phyloP scores from a whole-genome alignment of 176 grass and related monocot genomes.

The Bothriochloa decipiens region DNA sequence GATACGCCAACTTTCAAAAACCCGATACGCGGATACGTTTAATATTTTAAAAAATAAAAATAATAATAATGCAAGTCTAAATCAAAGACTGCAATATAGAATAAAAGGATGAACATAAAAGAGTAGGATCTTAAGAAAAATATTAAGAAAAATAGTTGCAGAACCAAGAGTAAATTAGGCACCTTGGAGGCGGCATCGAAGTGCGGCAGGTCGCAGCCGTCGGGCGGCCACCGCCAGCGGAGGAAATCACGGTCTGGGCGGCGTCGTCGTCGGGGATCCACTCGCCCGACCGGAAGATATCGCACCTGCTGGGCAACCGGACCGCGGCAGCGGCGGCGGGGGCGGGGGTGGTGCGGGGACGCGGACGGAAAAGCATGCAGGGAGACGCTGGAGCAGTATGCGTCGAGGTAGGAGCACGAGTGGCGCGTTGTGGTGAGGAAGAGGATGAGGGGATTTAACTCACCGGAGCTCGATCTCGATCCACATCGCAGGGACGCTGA shows the following conservation, averaged over 20 bases:
- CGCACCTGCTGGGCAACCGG: slow-evolving; percentile 35
- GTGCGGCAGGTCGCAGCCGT: slow-evolving; percentile 52
- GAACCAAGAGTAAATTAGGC: background rate
- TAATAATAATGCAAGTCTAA: too few species aligned
- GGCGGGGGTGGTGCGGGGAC: background rate
- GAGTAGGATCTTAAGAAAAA: too few species aligned
- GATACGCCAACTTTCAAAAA: too few species aligned
- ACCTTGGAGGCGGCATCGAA: slow-evolving; percentile 67
- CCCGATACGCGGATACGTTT: too few species aligned
- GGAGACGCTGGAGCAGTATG: background rate
- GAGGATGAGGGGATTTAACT: background rate
- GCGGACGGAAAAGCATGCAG: too few species aligned
- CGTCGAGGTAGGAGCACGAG: background rate
- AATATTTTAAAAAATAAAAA: too few species aligned
- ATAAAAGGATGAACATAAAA: too few species aligned
- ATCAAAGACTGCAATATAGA: too few species aligned
- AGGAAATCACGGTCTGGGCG: slow-evolving; percentile 62
- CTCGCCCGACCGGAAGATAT: slow-evolving; percentile 49
- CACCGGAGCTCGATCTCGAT: too few species aligned
- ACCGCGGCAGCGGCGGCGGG: background rate
- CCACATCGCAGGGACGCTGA: too few species aligned
- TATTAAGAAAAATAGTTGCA: too few species aligned
- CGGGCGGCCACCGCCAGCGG: slow-evolving; percentile 58
- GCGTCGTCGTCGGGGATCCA: slow-evolving; percentile 45
- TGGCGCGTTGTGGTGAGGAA: slow-evolving; percentile 18